A percentile compares a stretch with the other conserved stretches of the same genome.
Evolutionary conservation across 2,329 filamentous ascomycete genomes (phyloP).

Genomic region (Fusarium subglutinans): DNA sequence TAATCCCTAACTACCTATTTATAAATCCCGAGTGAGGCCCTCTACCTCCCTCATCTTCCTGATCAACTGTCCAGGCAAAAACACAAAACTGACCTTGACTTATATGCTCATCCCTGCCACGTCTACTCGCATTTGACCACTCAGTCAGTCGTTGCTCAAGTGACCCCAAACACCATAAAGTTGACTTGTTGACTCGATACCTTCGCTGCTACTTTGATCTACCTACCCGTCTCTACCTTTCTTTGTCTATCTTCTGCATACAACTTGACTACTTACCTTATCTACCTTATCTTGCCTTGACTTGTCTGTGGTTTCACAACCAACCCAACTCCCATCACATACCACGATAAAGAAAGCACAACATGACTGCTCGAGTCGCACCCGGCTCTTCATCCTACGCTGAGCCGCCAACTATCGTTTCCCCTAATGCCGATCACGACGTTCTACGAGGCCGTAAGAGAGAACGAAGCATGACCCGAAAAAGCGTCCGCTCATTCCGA

Average conservation of each 20-base stretch:
- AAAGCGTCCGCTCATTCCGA: constrained; percentile 45
- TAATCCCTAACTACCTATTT: neutral
- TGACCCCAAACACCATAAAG: constrained; percentile 13
- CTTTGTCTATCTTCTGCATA: neutral
- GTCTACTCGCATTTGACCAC: constrained; percentile 25
- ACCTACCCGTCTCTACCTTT: neutral
- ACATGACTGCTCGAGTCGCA: constrained; percentile 40
- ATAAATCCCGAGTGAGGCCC: constrained; percentile 28
- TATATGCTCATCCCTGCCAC: constrained; percentile 26
- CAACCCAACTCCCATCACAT: neutral
- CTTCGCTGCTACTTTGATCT: neutral
- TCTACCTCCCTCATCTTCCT: neutral
- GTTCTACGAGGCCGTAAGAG: constrained; percentile 51
- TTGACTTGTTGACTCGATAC: neutral
- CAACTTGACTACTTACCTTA: neutral
- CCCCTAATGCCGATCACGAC: constrained; percentile 43
- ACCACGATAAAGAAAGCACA: constrained; percentile 11
- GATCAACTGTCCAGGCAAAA: constrained; percentile 15
- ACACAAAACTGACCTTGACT: constrained; percentile 12
- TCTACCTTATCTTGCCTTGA: constrained; percentile 3
- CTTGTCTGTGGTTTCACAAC: constrained; percentile 7
- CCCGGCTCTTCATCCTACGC: constrained; percentile 34
- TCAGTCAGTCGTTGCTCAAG: constrained; percentile 23
- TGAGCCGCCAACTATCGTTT: constrained; percentile 36
- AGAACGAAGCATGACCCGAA: constrained; percentile 50